Evolutionary conservation across 2,329 filamentous ascomycete genomes (phyloP), one percentile per base, ranked within the genome.

Genomic region (Calonectria pseudoreteaudii): DNA sequence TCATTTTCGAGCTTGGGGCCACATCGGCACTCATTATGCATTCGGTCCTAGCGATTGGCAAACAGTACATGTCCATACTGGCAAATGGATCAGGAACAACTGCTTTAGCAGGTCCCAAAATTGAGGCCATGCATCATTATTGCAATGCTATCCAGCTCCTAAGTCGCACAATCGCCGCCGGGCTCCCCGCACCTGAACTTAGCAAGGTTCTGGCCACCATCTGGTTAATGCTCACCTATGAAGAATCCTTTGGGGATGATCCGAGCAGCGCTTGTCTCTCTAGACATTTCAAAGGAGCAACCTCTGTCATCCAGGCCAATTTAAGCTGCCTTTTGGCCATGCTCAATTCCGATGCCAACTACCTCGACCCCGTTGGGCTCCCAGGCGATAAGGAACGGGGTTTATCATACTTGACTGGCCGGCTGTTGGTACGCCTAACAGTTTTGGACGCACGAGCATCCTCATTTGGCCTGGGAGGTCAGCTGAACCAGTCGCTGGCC

Each of bases 21-120:
- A 30, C 65, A n/a, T 67, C 65, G 1, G 23, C 65, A 10, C 49
- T 67, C n/a, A 53, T 67, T 14, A 67, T 67, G 65, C 65, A 67
- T n/a, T 52, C 49, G 9, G 65, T 67, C 2, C 31, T 67, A 3
- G 65, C 65, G 0, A 67, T 67, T 31, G 65, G 65, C 23, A 53
- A 53, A 20, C 65, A 67, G 7, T 53, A 67, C 49, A 36, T 67
- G n/a, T n/a, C 31, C 10, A 28, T 28, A 31, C 23, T 41, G 4
- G 9, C 9, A 18, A 41, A 26, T 10, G 23, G n/a, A 3, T 41
- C 47, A 2, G 10, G 20, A 4, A 23, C 3, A 23, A 9, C 20
- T 6, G 23, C 16, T 16, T 4, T 20, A 20, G 18, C 11, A 1
- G 16, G 28, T 18, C 65, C 30, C 20, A 18, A 3, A 2, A 20